Conservation (phyloP, 495 filamentous ascomycete genomes). For the Amphirosellinia nigrospora region DNA sequence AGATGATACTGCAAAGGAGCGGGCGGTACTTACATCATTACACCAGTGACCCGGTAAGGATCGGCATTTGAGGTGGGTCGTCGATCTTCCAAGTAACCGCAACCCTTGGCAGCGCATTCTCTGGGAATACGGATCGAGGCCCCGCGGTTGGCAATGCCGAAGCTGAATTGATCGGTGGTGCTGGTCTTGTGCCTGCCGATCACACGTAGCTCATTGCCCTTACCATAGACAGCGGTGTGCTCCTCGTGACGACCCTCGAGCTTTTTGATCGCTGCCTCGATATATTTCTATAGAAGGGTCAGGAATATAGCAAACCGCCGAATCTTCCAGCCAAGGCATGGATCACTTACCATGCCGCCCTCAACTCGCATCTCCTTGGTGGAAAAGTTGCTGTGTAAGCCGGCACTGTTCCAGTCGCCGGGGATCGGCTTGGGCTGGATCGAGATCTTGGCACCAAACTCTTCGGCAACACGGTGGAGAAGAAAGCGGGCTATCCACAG, state of each 20-base stretch:
- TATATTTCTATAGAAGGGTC: slow-evolving; percentile 63
- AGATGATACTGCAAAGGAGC: not conserved
- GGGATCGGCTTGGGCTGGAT: slow-evolving; percentile 98
- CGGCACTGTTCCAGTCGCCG: slow-evolving; percentile 99
- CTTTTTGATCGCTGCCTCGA: slow-evolving; percentile 84
- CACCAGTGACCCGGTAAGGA: slow-evolving; percentile 95
- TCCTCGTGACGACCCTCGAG: slow-evolving; percentile 87
- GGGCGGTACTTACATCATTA: slow-evolving; percentile 65
- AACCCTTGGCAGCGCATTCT: slow-evolving; percentile 87
- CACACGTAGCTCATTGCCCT: slow-evolving; percentile 88
- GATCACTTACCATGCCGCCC: slow-evolving; percentile 72
- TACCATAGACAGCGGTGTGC: slow-evolving; percentile 97
- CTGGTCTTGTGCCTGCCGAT: slow-evolving; percentile 97
- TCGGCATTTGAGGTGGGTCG: slow-evolving; percentile 94
- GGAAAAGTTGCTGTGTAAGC: slow-evolving; percentile 92
- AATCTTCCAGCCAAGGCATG: not conserved
- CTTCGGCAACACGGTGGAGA: slow-evolving; percentile 94
- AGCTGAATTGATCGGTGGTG: slow-evolving; percentile 90
- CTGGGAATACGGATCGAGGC: slow-evolving; percentile 92
- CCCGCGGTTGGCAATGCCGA: slow-evolving; percentile 95
- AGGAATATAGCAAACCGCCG: slow-evolving; percentile 12
- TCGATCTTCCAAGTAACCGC: slow-evolving; percentile 98
- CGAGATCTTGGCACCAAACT: slow-evolving; percentile 95
- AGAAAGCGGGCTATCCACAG: slow-evolving; percentile 98
- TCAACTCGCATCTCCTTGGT: slow-evolving; percentile 85